A percentile compares a stretch with the other conserved stretches of the same genome.
These are phyloP conservation scores for Fusarium acutatum DNA, from an alignment of 2,329 filamentous ascomycete species.

Conservation along the genomic window DNA sequence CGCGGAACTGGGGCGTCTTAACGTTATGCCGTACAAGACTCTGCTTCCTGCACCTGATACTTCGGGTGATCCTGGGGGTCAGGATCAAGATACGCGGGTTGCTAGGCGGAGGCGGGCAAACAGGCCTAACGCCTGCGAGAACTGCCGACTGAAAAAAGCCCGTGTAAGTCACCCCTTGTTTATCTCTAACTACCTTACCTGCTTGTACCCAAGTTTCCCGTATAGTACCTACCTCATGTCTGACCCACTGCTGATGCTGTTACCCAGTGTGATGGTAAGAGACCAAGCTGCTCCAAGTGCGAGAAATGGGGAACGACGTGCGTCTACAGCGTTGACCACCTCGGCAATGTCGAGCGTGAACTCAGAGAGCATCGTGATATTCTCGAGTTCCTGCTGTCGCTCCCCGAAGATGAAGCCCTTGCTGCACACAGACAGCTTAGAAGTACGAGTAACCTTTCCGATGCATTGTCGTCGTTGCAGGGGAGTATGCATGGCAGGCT, in stretches of 20 bases:
- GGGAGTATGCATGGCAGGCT: constrained; percentile 23
- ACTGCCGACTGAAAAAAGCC: constrained; percentile 24
- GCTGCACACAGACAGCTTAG: constrained; percentile 3
- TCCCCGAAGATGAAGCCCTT: constrained; percentile 8
- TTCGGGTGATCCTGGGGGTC: background rate
- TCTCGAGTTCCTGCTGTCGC: constrained; percentile 11
- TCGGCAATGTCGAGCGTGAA: constrained; percentile 16
- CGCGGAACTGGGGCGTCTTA: background rate
- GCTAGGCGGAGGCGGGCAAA: constrained; percentile 13
- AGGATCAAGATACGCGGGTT: constrained; percentile 11
- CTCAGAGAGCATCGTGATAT: constrained; percentile 22
- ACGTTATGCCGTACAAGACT: constrained; percentile 4
- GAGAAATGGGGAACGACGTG: constrained; percentile 14
- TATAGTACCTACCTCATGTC: background rate
- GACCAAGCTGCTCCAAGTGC: constrained; percentile 20
- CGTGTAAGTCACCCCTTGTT: constrained; percentile 13
- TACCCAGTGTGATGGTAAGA: constrained; percentile 17
- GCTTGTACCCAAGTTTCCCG: background rate
- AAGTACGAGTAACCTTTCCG: background rate
- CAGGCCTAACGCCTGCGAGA: constrained; percentile 25
- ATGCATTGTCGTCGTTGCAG: constrained; percentile 11
- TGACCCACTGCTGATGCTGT: constrained; percentile 9
- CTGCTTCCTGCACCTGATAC: constrained; percentile 11
- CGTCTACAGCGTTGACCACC: constrained; percentile 16
- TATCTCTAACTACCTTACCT: background rate